Evolutionary conservation across 2,329 filamentous ascomycete genomes (phyloP), one percentile per base, ranked within the genome.

Genomic region (Diaporthe citrichinensis): DNA sequence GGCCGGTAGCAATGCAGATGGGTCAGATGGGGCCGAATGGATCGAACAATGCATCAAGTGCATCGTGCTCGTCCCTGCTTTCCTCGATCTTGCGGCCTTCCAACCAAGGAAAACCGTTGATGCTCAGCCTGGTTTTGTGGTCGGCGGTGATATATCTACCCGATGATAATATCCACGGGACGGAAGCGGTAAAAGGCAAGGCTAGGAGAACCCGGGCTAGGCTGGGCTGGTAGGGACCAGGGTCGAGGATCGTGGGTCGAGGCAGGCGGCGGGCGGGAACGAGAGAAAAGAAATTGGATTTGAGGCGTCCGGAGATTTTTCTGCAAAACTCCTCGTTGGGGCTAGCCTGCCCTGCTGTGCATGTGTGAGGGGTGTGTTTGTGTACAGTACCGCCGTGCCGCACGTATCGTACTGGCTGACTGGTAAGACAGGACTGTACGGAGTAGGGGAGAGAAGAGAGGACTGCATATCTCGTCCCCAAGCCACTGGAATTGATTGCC

Each of bases 1-100:
- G 65, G 49, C n/a, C 65, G 49, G 65, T 69, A 69, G 65, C 65
- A 69, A 41, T 69, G 65, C 49, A 69, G 49, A 69, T 69, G 65
- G 65, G 49, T 17, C 49, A 28, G 9, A 55, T 55, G 65, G 65
- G 65, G 65, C 31, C 8, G 31, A 31, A 55, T 55, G 65, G 65
- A 69, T 55, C 65, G 34, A 55, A 28, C 65, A 69, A 51, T 72
- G 69, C 55, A 61, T 61, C 69, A 36, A 34, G 58, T 49, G 57
- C 44, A 61, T 72, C 57, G 55, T 61, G 41, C 46, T 53, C 55
- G 41, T 72, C 57, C 69, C 28, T 61, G 41, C 23, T 46, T 72
- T 61, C 31, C 46, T 51, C 65, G 34, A 69, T 69, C 49, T 28
- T 69, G 65, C 49, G 17, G 49, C 53, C 2, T 55, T 23, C 34